Base-by-base conservation (phyloP, 768 basidiomycete genomes). In the Suillus bovinus region DNA sequence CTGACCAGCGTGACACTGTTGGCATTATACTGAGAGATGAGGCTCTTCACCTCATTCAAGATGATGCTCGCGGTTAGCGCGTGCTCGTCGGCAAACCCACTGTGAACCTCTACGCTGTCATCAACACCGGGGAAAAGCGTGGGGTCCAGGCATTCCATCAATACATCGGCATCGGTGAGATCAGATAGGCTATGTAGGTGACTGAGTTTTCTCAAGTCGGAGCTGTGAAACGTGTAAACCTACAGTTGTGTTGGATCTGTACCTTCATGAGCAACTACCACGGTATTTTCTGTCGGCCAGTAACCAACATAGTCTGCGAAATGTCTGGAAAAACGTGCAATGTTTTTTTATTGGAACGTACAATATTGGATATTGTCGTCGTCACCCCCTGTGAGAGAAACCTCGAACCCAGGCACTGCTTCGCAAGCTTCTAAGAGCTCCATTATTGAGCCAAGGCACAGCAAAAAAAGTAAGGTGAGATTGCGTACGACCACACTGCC, bases 181-280 rank as follows among this genome's bases (percentile, higher is more conserved):
- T 80, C 73, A 2, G 86, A 79, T n/a, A 81, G 47, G 59, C 84
- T 85, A 59, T 7, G 58, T 9, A 41, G 8, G 24, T 52, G n/a
- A 39, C 52, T 20, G 36, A 60, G 47, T 8, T 52, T 66, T 20
- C 5, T 38, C 7, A 61, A 53, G 31, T 22, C 20, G 13, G 17
- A 49, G 13, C 41, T 44, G 29, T 29, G 9, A 38, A 6, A 22
- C 16, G 1, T n/a, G 27, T 22, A 39, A 9, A 60, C 79, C 70
- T 65, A 86, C 86, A 88, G 66, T 61, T 82, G 69, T 0, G 74
- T 79, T 8, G 85, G 83, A 63, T 88, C 83, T 6, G 86, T 87
- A 17, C 86, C 86, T 68, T 88, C 77, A 64, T 87, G 86, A 1
- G 81, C 82, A 9, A 87, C 84, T n/a, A 88, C 79, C 41, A 87